phyloP scores from a whole-genome alignment of 495 filamentous ascomycete genomes.

The Tuber aestivum region DNA sequence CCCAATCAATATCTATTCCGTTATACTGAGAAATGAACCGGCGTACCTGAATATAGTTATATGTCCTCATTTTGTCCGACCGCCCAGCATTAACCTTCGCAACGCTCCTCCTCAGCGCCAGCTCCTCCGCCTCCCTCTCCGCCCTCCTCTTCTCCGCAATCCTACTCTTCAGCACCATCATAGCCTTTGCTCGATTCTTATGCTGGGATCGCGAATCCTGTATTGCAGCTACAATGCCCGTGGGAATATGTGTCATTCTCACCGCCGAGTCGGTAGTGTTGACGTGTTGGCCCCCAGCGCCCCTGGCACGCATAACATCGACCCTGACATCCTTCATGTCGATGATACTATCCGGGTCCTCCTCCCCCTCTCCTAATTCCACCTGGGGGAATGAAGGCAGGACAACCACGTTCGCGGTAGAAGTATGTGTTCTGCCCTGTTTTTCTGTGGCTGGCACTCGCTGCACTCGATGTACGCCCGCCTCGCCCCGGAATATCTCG shows the following conservation, averaged over 20 bases:
- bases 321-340: constrained; percentile 75
- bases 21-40: background rate
- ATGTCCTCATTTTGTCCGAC: constrained; percentile 89
- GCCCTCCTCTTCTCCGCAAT: constrained; percentile 75
- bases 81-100: constrained; percentile 76
- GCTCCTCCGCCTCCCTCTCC: constrained; percentile 75
- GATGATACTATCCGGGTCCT: constrained; percentile 78
- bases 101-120: constrained; percentile 63
- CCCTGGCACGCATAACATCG: constrained; percentile 86
- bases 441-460: constrained; percentile 83
- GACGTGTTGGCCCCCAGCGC: constrained; percentile 94
- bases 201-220: constrained; percentile 90
- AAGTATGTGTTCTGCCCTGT: constrained; percentile 86
- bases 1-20: background rate
- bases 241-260: constrained; percentile 85
- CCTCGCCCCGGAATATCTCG: constrained; percentile 71
- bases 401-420: constrained; percentile 83
- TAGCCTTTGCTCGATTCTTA: constrained; percentile 77
- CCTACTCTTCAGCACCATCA: constrained; percentile 74
- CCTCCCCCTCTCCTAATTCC: constrained; percentile 46
- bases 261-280: constrained; percentile 97
- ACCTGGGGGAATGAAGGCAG: constrained; percentile 72
- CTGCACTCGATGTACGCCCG: constrained; percentile 92
- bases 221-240: constrained; percentile 75
- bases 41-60: constrained; percentile 75